These are phyloP conservation scores for Pichia cabralensis DNA, from an alignment of 805 yeast species.

Conservation along the genomic window DNA sequence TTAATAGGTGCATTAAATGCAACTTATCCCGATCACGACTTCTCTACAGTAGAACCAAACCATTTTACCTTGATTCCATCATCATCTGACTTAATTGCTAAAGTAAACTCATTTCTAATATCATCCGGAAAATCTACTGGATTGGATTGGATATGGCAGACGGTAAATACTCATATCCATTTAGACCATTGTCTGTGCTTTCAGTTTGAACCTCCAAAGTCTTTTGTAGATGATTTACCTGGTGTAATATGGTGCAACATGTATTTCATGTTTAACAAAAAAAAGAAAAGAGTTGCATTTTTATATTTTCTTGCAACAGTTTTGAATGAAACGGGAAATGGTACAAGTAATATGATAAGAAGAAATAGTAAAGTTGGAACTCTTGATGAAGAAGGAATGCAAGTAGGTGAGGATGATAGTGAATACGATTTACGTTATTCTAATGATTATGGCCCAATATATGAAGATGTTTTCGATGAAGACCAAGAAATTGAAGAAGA, in stretches of 20 bases:
- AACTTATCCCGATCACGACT: conserved; percentile 94
- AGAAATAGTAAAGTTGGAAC: conserved; percentile 26
- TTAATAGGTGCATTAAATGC: conserved; percentile 84
- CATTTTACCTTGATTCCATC: conserved; percentile 54
- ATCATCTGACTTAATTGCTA: conserved; percentile 40
- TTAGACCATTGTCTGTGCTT: conserved; percentile 52
- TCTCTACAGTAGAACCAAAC: conserved; percentile 73
- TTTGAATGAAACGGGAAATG: conserved; percentile 8
- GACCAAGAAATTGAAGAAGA: conserved; percentile 29
- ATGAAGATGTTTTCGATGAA: conserved; percentile 31
- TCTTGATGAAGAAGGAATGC: conserved; percentile 21
- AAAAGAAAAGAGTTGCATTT: conserved; percentile 84
- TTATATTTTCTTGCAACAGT: conserved; percentile 52
- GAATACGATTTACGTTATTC: conserved; percentile 29
- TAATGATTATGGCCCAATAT: conserved; percentile 16
- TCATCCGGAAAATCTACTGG: conserved; percentile 52
- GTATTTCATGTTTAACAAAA: conserved; percentile 89
- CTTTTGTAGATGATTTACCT: conserved; percentile 55
- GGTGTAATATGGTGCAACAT: conserved; percentile 64
- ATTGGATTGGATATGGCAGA: conserved; percentile 72
- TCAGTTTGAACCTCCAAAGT: conserved; percentile 53
- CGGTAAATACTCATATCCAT: conserved; percentile 74
- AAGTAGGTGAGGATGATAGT: conserved; percentile 24
- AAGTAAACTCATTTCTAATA: conserved; percentile 69
- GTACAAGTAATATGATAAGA: conserved; percentile 11